Evolutionary conservation across 2,329 filamentous ascomycete genomes (phyloP).

Genomic region (Dichotomopilus funicola): DNA sequence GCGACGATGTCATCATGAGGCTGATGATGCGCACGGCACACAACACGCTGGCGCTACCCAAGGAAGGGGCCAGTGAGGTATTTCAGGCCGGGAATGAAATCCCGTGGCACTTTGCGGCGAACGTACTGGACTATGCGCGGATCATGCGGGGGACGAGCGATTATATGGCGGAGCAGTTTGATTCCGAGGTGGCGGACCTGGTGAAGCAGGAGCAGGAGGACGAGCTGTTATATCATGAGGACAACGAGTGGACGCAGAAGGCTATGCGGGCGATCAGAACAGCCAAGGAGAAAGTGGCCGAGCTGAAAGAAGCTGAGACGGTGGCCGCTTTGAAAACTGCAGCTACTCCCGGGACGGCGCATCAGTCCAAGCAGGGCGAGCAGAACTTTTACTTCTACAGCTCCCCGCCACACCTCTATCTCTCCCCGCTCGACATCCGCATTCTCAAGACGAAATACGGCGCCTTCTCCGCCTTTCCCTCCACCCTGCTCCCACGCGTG

Average conservation of each 20-base stretch:
- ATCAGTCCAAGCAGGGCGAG: slow-evolving; percentile 30
- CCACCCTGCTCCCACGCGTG: slow-evolving; percentile 77
- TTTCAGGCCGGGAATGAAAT: slow-evolving; percentile 67
- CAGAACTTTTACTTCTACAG: slow-evolving; percentile 80
- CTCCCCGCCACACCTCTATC: slow-evolving; percentile 77
- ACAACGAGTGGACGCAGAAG: slow-evolving; percentile 85
- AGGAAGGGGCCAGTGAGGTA: slow-evolving; percentile 67
- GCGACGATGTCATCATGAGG: slow-evolving; percentile 82
- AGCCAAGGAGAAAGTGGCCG: slow-evolving; percentile 64
- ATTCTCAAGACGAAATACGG: slow-evolving; percentile 88
- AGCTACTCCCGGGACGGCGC: slow-evolving; percentile 2
- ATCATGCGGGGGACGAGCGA: slow-evolving; percentile 79
- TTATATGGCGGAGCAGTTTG: slow-evolving; percentile 78
- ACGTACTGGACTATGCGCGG: slow-evolving; percentile 88
- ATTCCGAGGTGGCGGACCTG: slow-evolving; percentile 70
- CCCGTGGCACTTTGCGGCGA: slow-evolving; percentile 91
- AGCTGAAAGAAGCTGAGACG: slow-evolving; percentile 31
- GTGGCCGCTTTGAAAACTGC: background rate
- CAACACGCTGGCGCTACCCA: slow-evolving; percentile 80
- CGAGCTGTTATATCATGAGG: slow-evolving; percentile 83
- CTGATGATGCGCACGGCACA: slow-evolving; percentile 74
- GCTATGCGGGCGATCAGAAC: slow-evolving; percentile 69
- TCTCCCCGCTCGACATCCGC: slow-evolving; percentile 84
- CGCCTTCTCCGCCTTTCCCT: slow-evolving; percentile 73
- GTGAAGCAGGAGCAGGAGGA: slow-evolving; percentile 77